Base-by-base conservation (phyloP, 768 basidiomycete species). In the Termitomyces sp. region DNA sequence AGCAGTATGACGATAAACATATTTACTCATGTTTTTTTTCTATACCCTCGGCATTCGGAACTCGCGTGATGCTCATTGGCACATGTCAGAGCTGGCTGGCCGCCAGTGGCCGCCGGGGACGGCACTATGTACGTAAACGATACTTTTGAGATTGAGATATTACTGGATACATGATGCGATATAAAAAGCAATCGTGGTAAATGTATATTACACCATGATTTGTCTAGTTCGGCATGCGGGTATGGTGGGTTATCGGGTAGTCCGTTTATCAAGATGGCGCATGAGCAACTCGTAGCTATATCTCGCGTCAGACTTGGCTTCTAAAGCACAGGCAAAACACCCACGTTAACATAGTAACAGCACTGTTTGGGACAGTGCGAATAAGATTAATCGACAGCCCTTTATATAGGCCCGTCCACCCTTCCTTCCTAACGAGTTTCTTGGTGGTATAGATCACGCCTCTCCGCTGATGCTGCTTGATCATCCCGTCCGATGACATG, bases 321-420 rank as follows among this genome's bases (percentile, higher is more conserved):
- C 9, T 36, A 24, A 18, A 45, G 32, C 15, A 15, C 36, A 52
- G 52, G 58, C 28, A 7, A 7, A 46, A 46, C n/a, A 78, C 78
- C 69, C 80, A 96, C 90, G 92, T 94, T 71, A 98, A 75, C 84
- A 99, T 90, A 42, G 97, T 99, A 65, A 98, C 91, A 4, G 94
- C 95, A 67, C 92, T 94, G 73, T 94, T 95, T 16, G 97, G 97
- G 64, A 98, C 96, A 8, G 97, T 99, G 61, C 96, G 81, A 55
- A 98, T 74, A 28, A 99, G 82, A 75, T 98, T 98, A 65, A 98
- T 86, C n/a, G 91, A 92, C 61, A 99, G 73, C 7, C 97, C 97
- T 62, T 90, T 89, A 78, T 99, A 99, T 59, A 98, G 81, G 38
- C 90, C 93, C 45, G 81, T 81, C 90, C 92, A 93, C 15, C 95